Percentiles rank a stretch among this genome's conserved stretches.
These are phyloP conservation scores for Climacium dendroides DNA, from an alignment of 225 moss, liverwort and hornwort genomes.

Conservation along the genomic window DNA sequence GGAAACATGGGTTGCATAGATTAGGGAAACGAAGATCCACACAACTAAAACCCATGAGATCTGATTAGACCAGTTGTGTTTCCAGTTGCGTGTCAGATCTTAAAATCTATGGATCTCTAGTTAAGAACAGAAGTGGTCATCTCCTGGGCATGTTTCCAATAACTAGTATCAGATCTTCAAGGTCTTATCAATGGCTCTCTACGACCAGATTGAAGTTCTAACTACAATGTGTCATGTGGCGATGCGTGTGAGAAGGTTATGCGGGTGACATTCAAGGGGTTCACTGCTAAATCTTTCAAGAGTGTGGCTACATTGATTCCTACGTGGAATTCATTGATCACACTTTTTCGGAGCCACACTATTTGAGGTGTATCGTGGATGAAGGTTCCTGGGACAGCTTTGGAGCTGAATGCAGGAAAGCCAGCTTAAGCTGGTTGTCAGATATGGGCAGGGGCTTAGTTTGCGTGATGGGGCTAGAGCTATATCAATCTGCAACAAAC, in stretches of 20 bases:
- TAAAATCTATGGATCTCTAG: too few species aligned
- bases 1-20: not conserved
- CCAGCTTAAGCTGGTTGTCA: not conserved
- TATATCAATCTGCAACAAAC: not conserved
- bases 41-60: not conserved
- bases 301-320: not conserved
- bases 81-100: not conserved
- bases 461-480: not conserved
- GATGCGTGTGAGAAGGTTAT: not conserved
- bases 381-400: not conserved
- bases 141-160: not conserved
- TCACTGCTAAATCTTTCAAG: not conserved
- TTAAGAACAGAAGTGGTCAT: not conserved
- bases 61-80: not conserved
- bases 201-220: not conserved
- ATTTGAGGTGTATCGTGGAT: not conserved
- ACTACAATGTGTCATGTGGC: not conserved
- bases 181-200: not conserved
- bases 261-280: not conserved
- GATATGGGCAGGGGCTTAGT: not conserved
- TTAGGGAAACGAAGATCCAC: not conserved
- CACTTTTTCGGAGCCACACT: not conserved
- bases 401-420: not conserved
- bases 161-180: not conserved
- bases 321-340: not conserved